Evolutionary conservation across 2,329 filamentous ascomycete genomes (phyloP), one percentile per base, ranked within the genome.

Genomic region (Sporothrix globosa): DNA sequence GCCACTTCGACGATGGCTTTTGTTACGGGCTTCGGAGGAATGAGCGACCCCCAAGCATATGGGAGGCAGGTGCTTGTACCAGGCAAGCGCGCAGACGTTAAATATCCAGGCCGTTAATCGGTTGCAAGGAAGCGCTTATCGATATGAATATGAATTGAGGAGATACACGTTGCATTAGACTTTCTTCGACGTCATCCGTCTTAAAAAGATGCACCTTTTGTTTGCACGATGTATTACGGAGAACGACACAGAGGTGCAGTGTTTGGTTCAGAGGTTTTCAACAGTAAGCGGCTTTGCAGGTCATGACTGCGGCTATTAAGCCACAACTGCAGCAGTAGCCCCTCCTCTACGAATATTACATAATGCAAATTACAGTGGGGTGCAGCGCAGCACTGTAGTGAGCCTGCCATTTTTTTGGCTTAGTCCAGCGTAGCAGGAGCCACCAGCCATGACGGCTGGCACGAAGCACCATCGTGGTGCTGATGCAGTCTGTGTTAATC

Each of bases 1-100:
- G 71, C 75, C 74, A 75, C 73, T 67, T 66, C 39, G 41, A 44
- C 39, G 54, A 48, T 53, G 56, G n/a, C 52, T 30, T 60, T 63
- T 21, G 30, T 34, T 48, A 53, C 50, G 63, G 70, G 61, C 61
- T 54, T 68, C 53, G 56, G 52, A 44, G 60, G 58, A 63, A 63
- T 5, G 58, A 24, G 41, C 58, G 39, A 52, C 14, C 44, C 61
- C 2, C 9, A 63, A 53, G 56, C 56, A 69, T 69, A 34, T 61
- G 21, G 44, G 44, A 13, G 54, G n/a, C 50, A 24, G 58, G 58
- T 34, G 61, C 24, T 34, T 48, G 60, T 44, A 53, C 14, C 67
- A 69, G 67, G 58, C 58, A 69, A 56, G 67, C 54, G 27, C 54
- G 44, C 41, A 65, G 60, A 34, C 3, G 30, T 24, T 10, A n/a